Percentiles rank a stretch among this genome's conserved stretches.
Evolutionary conservation across 257 asterid species (phyloP).

Genomic region (Solanum chilense): DNA sequence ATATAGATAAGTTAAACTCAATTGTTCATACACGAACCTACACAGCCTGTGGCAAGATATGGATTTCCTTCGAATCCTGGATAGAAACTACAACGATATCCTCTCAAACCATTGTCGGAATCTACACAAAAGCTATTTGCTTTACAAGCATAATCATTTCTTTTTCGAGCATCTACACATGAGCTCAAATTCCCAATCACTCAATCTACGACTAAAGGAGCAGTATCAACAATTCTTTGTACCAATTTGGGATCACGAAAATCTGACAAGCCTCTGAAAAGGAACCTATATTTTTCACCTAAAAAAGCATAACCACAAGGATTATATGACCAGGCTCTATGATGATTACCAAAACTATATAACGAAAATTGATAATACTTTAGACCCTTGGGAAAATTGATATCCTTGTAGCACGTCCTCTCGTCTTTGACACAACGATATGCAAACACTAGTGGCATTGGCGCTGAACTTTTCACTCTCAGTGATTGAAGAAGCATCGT

Average conservation of each 20-base stretch:
- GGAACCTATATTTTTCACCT: constrained; percentile 34
- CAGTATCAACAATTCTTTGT: constrained; percentile 5
- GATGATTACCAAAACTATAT: constrained; percentile 14
- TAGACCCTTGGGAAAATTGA: constrained; percentile 26
- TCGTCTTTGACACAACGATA: constrained; percentile 26
- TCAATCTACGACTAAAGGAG: not conserved
- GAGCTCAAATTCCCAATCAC: not conserved
- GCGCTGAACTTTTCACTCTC: not conserved
- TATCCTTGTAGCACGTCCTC: constrained; percentile 28
- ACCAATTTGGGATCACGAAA: constrained; percentile 32
- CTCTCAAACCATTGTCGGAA: not conserved
- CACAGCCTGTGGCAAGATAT: not conserved
- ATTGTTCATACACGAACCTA: not conserved
- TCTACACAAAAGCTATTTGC: not conserved
- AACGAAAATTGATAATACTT: not conserved
- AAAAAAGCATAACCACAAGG: constrained; percentile 62
- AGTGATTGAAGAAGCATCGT: constrained; percentile 21
- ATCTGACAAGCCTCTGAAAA: constrained; percentile 38
- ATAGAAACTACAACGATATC: not conserved
- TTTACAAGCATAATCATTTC: not conserved
- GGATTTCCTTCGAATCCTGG: not conserved
- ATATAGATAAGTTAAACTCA: not conserved
- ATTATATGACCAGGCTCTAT: constrained; percentile 19
- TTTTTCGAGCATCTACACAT: not conserved
- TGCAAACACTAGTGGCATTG: constrained; percentile 45